Base-by-base conservation (phyloP, 2,329 filamentous ascomycete genomes). In the Alternaria novae-zelandiae region DNA sequence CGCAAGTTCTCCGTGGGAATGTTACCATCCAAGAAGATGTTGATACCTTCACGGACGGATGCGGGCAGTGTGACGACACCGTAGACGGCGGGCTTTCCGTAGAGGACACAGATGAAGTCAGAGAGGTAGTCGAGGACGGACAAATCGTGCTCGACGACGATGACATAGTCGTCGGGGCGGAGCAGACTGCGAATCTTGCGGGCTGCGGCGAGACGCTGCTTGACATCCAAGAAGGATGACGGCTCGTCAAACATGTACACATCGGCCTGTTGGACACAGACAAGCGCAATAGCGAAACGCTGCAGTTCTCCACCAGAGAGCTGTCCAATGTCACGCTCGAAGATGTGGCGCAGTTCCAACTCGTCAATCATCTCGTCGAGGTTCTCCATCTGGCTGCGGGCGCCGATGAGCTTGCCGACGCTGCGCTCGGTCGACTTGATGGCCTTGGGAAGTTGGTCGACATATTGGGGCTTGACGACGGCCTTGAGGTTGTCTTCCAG, bases 241-340 rank as follows among this genome's bases (percentile, higher is more conserved):
- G 96, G 96, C 85, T 99, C 96, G 82, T 99, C 96, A 77, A 99
- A 99, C 96, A 99, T 98, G 87, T 99, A 99, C 84, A 81, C 78
- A 80, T 99, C 96, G 72, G 95, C 95, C 76, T 97, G 90, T 81
- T 98, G 95, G 21, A 98, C 94, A 76, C 94, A 97, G 67, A 97
- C 94, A 55, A 95, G 92, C 76, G 92, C 96, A 73, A 99, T 97
- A 74, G 96, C 96, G 76, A 99, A 99, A 82, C 96, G 91, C 83
- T 99, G 96, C 78, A 99, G 87, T 83, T 99, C 96, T 86, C 96
- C 96, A 88, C 96, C 96, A 69, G 96, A 99, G 21, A 99, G 89
- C 36, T 92, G 87, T 73, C 88, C 89, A 73, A 99, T 92, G 69
- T 98, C 95, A 83, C 96, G 93, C 71, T 97, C 93, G 81, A 92